phyloP scores from a whole-genome alignment of 305 asterid genomes.

The Fraxinus albicans region DNA sequence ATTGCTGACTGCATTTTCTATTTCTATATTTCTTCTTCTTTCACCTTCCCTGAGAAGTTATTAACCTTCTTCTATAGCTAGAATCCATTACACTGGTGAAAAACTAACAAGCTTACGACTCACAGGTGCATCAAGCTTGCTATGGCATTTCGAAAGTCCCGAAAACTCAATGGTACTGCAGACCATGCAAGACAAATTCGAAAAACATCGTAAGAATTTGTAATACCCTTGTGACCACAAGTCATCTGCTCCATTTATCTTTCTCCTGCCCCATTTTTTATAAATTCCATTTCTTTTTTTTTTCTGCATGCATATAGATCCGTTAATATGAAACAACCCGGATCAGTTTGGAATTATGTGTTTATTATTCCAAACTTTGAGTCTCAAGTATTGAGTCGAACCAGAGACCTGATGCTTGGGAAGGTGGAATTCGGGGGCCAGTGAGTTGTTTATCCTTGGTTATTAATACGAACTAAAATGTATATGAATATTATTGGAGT shows the following conservation, averaged over 20 bases:
- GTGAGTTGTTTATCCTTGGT: background rate
- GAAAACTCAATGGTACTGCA: conserved; percentile 31
- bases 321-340: background rate
- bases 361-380: background rate
- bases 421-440: background rate
- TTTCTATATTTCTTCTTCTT: conserved; percentile 11
- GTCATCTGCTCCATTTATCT: background rate
- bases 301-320: background rate
- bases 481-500: background rate
- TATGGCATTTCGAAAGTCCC: conserved; percentile 32
- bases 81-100: conserved; percentile 17
- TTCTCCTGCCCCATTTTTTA: background rate
- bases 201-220: conserved; percentile 26
- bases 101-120: conserved; percentile 14
- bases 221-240: background rate
- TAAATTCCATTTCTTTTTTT: background rate
- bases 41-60: background rate
- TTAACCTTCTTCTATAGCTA: conserved; percentile 1
- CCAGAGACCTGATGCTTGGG: background rate
- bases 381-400: background rate
- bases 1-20: conserved; percentile 15
- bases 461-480: background rate
- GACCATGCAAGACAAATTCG: conserved; percentile 35
- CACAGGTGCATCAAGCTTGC: conserved; percentile 36
- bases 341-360: background rate